Base-by-base conservation (phyloP, 2,329 filamentous ascomycete genomes). In the Aspergillus ruber region DNA sequence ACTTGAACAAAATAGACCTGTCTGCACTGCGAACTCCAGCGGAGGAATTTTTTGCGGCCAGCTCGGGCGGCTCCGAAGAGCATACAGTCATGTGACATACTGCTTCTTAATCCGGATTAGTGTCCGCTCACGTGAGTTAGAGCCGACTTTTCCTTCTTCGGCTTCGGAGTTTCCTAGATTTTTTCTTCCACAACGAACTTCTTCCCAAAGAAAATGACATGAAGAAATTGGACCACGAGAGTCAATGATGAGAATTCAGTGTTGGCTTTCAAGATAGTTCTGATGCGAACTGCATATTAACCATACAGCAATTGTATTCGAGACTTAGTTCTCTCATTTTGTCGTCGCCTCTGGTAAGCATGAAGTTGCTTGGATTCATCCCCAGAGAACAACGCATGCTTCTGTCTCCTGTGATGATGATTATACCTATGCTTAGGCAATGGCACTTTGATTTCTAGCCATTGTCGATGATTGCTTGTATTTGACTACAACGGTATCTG, bases 401-500 rank as follows among this genome's bases (percentile, higher is more conserved):
- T 17, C 53, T 52, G 51, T 57, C 61, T 70, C 66, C 67, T 56
- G 58, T 74, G 73, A 76, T 75, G 72, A 75, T 66, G 62, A 59
- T 55, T 39, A 68, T 62, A 61, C 55, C 56, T 51, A 63, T 63
- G 67, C 70, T 69, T 66, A 76, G 72, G 65, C 68, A 69, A 63
- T 61, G 65, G 67, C 71, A 73, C 66, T 47, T 72, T 75, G 72
- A 74, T 74, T 76, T 76, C 73, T 72, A 68, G 72, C 71, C 66
- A 63, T 67, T 65, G 69, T 69, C 73, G 55, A 68, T 77, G 73
- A 66, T 68, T 49, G 53, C 63, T 67, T 63, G 77, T 74, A 74
- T 78, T 78, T 81, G 87, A 93, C 88, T 93, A 93, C 87, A 91
- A 93, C 88, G 88, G 88, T 93, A 93, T 93, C 88, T 93, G 88